A percentile compares a stretch with the other conserved stretches of the same genome.
phyloP scores from a whole-genome alignment of 257 asterid genomes.

The Capsicum rhomboideum region DNA sequence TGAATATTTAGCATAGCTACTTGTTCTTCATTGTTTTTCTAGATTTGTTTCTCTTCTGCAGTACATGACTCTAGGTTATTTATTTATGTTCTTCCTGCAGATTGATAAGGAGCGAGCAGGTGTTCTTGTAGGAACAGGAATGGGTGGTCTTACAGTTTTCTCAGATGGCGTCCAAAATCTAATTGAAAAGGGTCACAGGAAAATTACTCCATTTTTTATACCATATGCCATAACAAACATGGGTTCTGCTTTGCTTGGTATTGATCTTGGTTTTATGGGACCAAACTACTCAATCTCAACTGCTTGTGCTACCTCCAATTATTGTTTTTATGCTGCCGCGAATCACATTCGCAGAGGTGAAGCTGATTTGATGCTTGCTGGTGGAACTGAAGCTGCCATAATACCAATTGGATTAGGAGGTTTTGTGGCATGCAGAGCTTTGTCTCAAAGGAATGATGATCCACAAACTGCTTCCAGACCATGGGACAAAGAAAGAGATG shows the following conservation, averaged over 20 bases:
- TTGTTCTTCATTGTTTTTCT: background rate
- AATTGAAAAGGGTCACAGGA: constrained; percentile 73
- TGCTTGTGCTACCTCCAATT: constrained; percentile 95
- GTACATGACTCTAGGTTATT: constrained; percentile 1
- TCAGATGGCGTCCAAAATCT: constrained; percentile 83
- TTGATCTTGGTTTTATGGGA: constrained; percentile 94
- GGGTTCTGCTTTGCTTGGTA: constrained; percentile 94
- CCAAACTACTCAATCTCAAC: constrained; percentile 94
- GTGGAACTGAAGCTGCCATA: constrained; percentile 96
- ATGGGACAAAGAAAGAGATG: constrained; percentile 87
- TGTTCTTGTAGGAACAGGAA: constrained; percentile 85
- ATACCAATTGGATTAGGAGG: constrained; percentile 97
- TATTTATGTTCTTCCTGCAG: constrained; percentile 26
- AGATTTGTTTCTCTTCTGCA: background rate
- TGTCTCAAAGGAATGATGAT: constrained; percentile 90
- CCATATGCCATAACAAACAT: constrained; percentile 93
- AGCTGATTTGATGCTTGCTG: constrained; percentile 88
- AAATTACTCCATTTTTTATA: constrained; percentile 86
- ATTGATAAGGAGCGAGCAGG: constrained; percentile 85
- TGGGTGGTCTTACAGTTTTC: constrained; percentile 89
- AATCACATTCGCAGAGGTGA: constrained; percentile 97
- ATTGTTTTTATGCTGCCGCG: constrained; percentile 92
- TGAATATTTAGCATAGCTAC: background rate
- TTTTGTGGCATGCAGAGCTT: constrained; percentile 90
- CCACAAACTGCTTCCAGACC: constrained; percentile 92